Conservation (phyloP, 306 rosid genomes). For the Quercus parvula region DNA sequence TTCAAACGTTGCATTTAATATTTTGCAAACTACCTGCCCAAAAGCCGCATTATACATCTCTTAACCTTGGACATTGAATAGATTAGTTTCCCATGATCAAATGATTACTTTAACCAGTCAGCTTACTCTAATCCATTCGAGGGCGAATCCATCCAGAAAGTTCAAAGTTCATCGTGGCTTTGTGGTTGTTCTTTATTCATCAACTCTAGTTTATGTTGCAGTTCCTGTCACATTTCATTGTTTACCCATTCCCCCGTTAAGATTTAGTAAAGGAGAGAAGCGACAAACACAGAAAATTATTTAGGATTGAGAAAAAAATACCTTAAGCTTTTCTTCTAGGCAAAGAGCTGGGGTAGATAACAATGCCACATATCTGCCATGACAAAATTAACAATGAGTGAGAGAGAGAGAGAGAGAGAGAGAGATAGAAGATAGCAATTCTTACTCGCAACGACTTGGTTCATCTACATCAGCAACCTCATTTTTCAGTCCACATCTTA, state of each 20-base stretch:
- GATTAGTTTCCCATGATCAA: conserved; percentile 12
- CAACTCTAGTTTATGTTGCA: conserved; percentile 66
- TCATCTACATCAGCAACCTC: conserved; percentile 91
- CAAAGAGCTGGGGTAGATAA: conserved; percentile 83
- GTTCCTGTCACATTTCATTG: conserved; percentile 55
- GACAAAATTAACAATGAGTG: conserved; percentile 10
- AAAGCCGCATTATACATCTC: conserved; percentile 19
- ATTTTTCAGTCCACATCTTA: conserved; percentile 81
- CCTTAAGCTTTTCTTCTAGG: conserved; percentile 83
- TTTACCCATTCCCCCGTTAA: conserved; percentile 18
- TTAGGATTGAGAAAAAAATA: conserved; percentile 14
- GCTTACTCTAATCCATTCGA: conserved; percentile 13
- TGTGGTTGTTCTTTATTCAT: conserved; percentile 67
- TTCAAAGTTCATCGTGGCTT: conserved; percentile 78
- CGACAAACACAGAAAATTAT: background rate
- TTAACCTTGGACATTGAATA: background rate
- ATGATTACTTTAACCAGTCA: conserved; percentile 20
- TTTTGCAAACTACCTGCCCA: conserved; percentile 34
- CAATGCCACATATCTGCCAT: conserved; percentile 79
- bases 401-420: background rate
- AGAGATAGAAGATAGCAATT: conserved; percentile 4
- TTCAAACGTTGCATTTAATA: conserved; percentile 8
- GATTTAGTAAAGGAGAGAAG: background rate
- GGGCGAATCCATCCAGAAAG: background rate
- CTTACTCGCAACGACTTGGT: conserved; percentile 99